Conservation (phyloP, 2,329 filamentous ascomycete species). For the Claviceps sp. region DNA sequence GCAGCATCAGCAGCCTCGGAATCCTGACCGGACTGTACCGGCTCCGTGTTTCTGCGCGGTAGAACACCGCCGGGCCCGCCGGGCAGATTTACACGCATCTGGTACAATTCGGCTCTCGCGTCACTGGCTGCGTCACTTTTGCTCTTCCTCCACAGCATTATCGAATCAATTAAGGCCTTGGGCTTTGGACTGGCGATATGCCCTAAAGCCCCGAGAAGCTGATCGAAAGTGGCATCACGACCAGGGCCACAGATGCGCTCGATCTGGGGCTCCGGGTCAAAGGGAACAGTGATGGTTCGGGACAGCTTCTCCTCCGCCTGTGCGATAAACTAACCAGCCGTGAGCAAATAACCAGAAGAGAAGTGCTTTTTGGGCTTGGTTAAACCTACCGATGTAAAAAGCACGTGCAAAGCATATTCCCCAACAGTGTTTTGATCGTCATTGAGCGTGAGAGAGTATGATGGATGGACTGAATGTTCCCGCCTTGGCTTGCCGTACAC, state of each 20-base stretch:
- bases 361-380: not conserved
- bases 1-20: slow-evolving; percentile 15
- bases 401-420: slow-evolving; percentile 90
- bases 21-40: slow-evolving; percentile 32
- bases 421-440: slow-evolving; percentile 86
- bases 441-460: slow-evolving; percentile 57
- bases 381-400: slow-evolving; percentile 71
- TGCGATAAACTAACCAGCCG: slow-evolving; percentile 57
- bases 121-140: slow-evolving; percentile 81
- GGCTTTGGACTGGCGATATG: slow-evolving; percentile 92
- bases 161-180: slow-evolving; percentile 87
- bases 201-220: slow-evolving; percentile 81
- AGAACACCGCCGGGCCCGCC: slow-evolving; percentile 37
- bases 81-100: slow-evolving; percentile 28
- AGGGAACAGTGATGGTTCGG: slow-evolving; percentile 67
- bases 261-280: slow-evolving; percentile 70
- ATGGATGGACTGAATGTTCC: slow-evolving; percentile 62
- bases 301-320: slow-evolving; percentile 95
- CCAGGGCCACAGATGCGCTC: slow-evolving; percentile 85
- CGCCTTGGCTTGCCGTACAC: slow-evolving; percentile 56
- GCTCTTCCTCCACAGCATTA: slow-evolving; percentile 95
- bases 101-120: slow-evolving; percentile 45
- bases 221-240: slow-evolving; percentile 79
- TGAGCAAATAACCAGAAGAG: slow-evolving; percentile 7
- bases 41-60: slow-evolving; percentile 63